Evolutionary conservation across 2,329 filamentous ascomycete genomes (phyloP), one percentile per base, ranked within the genome.

Genomic region (Macroventuria anomochaeta): DNA sequence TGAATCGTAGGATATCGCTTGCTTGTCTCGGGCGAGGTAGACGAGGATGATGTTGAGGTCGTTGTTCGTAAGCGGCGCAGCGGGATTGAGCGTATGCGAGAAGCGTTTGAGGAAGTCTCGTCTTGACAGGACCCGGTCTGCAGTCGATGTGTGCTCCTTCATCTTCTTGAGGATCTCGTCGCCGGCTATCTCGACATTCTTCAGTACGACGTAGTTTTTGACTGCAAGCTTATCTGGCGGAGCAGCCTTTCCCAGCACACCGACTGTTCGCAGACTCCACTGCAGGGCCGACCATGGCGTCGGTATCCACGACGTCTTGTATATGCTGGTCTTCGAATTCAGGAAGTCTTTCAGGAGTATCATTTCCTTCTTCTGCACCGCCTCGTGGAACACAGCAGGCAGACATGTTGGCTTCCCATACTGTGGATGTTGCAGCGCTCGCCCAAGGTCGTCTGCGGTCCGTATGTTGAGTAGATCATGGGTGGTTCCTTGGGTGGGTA

Each of bases 391-490:
- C 5, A 93, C 95, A 3, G 87, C 85, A 1, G 89, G 89, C 0
- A 99, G 79, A 3, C 90, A 91, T 8, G 93, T 81, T 1, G 95
- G 95, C 38, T 87, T 84, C 2, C 95, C 95, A 74, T 86, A 93
- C 64, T 93, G 87, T 37, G 86, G 86, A 41, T 83, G 89, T 61
- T 93, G 88, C 46, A 99, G 79, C 29, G 86, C 85, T 20, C 85
- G 82, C 18, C 89, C 77, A 1, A 99, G 81, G 25, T 84, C 80
- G 29, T 89, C 85, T 63, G 83, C 79, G 1, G 80, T 80, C 29
- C 76, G 74, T 11, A 88, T 67, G 20, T 80, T 76, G 21, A 87
- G 73, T 28, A 80, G 77, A 62, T 83, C 77, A 20, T 75, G 76
- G 7, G 69, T 69, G 7, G 58, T 63, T 20, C 68, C 70, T 41